Base-by-base conservation (phyloP, 805 yeast species). In the Wickerhamiella azyma region DNA sequence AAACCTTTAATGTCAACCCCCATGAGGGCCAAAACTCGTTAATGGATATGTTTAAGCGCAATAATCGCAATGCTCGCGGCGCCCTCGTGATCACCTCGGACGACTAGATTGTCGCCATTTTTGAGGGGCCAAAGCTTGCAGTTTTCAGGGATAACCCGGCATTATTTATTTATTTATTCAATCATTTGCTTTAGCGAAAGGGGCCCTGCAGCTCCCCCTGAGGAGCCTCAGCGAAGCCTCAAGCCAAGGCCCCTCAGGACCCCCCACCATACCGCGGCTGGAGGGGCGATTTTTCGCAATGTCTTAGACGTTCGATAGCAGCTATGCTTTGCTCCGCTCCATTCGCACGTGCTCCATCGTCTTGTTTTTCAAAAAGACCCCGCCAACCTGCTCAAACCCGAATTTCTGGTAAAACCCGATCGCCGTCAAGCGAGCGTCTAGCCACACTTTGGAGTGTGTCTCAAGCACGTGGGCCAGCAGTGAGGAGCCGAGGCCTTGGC, bases 81-180 rank as follows among this genome's bases (percentile, higher is more conserved):
- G 44, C 44, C 2, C 39, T 41, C 11, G 38, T 41, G n/a, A 41
- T 41, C 16, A 41, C 44, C 26, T 24, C 32, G n/a, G 44, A 41
- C 10, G 44, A 41, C 28, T 41, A 33, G n/a, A 11, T 21, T 21
- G 24, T n/a, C n/a, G n/a, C n/a, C n/a, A 21, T 21, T 21, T 21
- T 21, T 21, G 24, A 21, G 24, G 24, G n/a, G n/a, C n/a, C n/a
- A n/a, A n/a, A n/a, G n/a, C n/a, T n/a, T n/a, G n/a, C n/a, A n/a
- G n/a, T n/a, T n/a, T n/a, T n/a, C n/a, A n/a, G n/a, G n/a, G n/a
- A n/a, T n/a, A n/a, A n/a, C n/a, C n/a, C n/a, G n/a, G n/a, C n/a
- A n/a, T 21, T 21, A 21, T 21, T 21, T 21, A 21, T 21, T 21
- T 21, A 21, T 21, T 21, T 21, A 21, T 21, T 21, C 24, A 21